Evolutionary conservation across 208 protist species (phyloP), one percentile per base, ranked within the genome.

Genomic region (Lotmaria passim): DNA sequence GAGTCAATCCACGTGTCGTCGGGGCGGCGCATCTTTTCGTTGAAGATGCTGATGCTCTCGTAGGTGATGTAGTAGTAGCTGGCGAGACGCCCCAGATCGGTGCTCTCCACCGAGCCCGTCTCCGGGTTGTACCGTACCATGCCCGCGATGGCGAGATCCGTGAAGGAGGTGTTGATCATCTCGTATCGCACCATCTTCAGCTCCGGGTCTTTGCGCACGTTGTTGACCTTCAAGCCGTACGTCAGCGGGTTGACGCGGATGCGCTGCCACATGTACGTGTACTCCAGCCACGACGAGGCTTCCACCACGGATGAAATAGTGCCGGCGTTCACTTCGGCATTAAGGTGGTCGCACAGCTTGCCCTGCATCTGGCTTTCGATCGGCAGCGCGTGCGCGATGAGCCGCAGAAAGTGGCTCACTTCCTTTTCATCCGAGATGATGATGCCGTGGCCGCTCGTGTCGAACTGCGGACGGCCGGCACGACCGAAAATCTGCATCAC

Each of bases 401-500:
- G 80, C 24, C 86, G 89, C 24, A 99, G 81, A 66, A 99, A 99
- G 73, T 97, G 90, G 5, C 82, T 73, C 38, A 99, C 83, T 78
- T 99, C 91, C 64, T 99, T 97, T 60, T 98, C 89, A 43, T 95
- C 81, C 0, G 99, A 99, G 52, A 99, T 95, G 61, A 99, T 98
- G 76, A 99, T 98, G 61, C 94, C 98, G 65, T 99, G 95, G 24
- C 98, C 99, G 78, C 77, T 93, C 28, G 91, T 99, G 74, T 99
- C 98, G 71, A 96, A 99, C 83, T 99, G 98, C 62, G 99, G 99
- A 28, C 98, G 87, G 12, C 99, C 99, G 0, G 99, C 99, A 48
- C 99, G 97, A 39, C 99, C 98, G 79, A 99, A 98, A 46, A 99
- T 99, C 77, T 99, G 98, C 96, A 99, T 98, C 31, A 99, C 97